Base-by-base conservation (phyloP, 352 stramenopile genomes). In the Plasmopara halstedii region DNA sequence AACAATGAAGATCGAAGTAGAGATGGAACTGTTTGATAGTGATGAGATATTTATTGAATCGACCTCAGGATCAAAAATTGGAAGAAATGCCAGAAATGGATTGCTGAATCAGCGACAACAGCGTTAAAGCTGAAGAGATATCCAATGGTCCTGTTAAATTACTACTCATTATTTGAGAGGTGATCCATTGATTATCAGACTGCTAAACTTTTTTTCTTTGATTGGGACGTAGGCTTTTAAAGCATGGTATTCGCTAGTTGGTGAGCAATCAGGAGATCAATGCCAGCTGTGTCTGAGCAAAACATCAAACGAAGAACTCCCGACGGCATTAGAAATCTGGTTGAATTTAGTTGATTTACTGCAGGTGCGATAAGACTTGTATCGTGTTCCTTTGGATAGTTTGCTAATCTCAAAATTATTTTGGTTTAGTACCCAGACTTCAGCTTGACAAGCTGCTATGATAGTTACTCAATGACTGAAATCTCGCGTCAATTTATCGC, bases 31-130 rank as follows among this genome's bases (percentile, higher is more conserved):
- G 22, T 41, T 53, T 26, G 29, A 45, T 61, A 26, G 45, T 50
- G 17, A 4, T 42, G 43, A 42, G 15, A 22, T 23, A 35, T 25
- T 31, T 2, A 20, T 29, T 18, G 36, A 19, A 29, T 11, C 25
- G 25, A 29, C 34, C 14, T 21, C 42, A 93, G 79, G 43, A 70
- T 58, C 5, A 75, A 84, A 35, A 94, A 91, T 46, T 48, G 74
- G 44, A 87, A 88, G 40, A 53, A 76, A 25, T 84, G 71, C 31
- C 82, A 94, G 48, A 94, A 94, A 41, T 85, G 81, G 74, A 64
- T 85, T 13, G 52, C 58, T 2, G 82, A 94, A 37, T 53, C 89
- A 4, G 79, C 82, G 1, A 34, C 50, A 2, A 78, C 74, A 4
- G 69, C 82, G 0, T 50, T 73, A 20, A 56, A 66, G 32, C 46